Base-by-base conservation (phyloP, 495 filamentous ascomycete genomes). In the Penicillium steckii region DNA sequence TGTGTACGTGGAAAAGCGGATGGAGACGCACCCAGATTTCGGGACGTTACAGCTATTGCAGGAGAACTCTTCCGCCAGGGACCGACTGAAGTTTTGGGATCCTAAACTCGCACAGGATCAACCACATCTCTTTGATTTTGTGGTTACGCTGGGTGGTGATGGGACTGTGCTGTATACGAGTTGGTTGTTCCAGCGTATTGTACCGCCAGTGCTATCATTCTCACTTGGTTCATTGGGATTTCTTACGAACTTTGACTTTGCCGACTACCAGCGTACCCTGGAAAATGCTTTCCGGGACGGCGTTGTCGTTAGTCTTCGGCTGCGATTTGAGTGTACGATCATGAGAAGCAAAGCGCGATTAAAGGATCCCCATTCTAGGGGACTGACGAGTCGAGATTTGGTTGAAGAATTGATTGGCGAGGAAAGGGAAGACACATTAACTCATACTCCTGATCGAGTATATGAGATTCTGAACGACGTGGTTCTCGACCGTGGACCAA, bases 161-260 rank as follows among this genome's bases (percentile, higher is more conserved):
- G 94, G 94, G 12, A 98, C 94, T 0, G 93, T 98, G 25, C 75
- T 98, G 25, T 97, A 95, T 63, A 89, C 94, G 0, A 91, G 85
- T 60, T 98, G 95, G 93, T 76, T 98, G 25, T 98, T 98, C 67
- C 94, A 98, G 76, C 78, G 90, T n/a, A 85, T 97, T 47, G 93
- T 97, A 0, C 94, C 94, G 4, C 94, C 95, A 0, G 89, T 97
- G 5, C 73, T 98, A 18, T 91, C 90, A 43, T 97, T 98, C 69
- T 81, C 91, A 19, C 70, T 97, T 24, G 94, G 94, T 3, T 96
- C 92, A 17, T 72, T 98, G 22, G 94, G 94, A 0, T 97, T 98
- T 63, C 74, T 98, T 56, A 97, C 95, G 15, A 96, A 96, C 65
- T 97, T 97, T 68, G 91, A 96, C 65, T 98, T 88, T 69, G 82